Base-by-base conservation (phyloP, 306 rosid genomes). In the Clitoria ternatea region DNA sequence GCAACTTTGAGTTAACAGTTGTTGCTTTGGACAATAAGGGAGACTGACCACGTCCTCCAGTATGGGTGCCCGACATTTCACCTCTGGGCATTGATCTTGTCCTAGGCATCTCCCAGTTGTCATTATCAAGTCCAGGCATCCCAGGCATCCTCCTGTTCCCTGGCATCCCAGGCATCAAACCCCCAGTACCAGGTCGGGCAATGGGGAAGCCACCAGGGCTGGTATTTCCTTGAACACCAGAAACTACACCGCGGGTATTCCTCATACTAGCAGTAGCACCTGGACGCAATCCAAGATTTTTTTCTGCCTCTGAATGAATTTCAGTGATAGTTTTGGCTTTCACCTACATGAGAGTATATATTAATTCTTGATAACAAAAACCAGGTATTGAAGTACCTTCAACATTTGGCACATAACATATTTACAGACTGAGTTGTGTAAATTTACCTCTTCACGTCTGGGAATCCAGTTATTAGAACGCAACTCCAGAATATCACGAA, bases 111-210 rank as follows among this genome's bases (percentile, higher is more conserved):
- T 95, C 99, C 97, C 99, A 91, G 70, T 85, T 86, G 69, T 89
- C 99, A 82, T 85, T 83, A 76, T 95, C 99, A 22, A 95, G 72
- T 50, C 89, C 96, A 32, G 99, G 96, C 90, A 87, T 87, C 61
- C 94, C 97, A 69, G 97, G 96, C 95, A 91, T 89, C 86, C 85
- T 94, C 80, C 96, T 91, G 26, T 86, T 65, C 75, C 99, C 99
- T 0, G 97, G 97, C 96, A 91, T 86, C 67, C 99, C 99, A 15
- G 99, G 99, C 97, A 94, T 94, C 94, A 91, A 79, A 19, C 97
- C 97, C 1, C 99, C 99, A 3, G 83, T 81, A 67, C 97, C 99
- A 69, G 91, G 86, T 57, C 96, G 84, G 22, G 79, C 75, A 50
- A 87, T 83, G 7, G 96, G 90, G 37, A 77, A 89, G 43, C 93